These are phyloP conservation scores for Mucor saturninus DNA, from an alignment of 371 early-diverging fungal species.

Conservation along the genomic window DNA sequence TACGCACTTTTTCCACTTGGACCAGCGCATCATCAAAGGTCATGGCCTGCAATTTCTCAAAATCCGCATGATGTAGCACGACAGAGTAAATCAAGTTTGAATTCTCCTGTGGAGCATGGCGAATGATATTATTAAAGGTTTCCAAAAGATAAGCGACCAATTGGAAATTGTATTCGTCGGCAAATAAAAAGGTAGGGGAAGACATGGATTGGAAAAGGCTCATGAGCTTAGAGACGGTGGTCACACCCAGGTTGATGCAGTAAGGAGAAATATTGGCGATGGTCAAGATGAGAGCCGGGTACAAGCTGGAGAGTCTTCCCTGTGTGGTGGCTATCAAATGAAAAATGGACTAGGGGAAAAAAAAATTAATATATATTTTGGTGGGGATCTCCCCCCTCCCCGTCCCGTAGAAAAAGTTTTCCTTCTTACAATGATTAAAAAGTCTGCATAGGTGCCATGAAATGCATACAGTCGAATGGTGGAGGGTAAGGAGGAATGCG, in stretches of 20 bases:
- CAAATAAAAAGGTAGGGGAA: constrained; percentile 80
- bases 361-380: too few species aligned
- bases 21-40: constrained; percentile 64
- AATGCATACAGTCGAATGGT: constrained; percentile 74
- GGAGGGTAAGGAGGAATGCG: constrained; percentile 66
- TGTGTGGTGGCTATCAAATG: constrained; percentile 77
- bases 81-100: constrained; percentile 79
- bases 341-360: constrained; percentile 64
- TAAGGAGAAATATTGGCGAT: constrained; percentile 84
- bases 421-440: constrained; percentile 68
- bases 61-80: constrained; percentile 68
- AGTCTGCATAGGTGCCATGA: constrained; percentile 83
- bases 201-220: constrained; percentile 76
- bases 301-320: constrained; percentile 68
- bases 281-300: constrained; percentile 78
- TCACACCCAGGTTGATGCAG: constrained; percentile 72
- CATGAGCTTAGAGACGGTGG: constrained; percentile 76
- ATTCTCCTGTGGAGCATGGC: constrained; percentile 69
- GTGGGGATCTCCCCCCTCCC: too few species aligned
- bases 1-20: constrained; percentile 57
- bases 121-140: constrained; percentile 78
- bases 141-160: constrained; percentile 76
- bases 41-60: constrained; percentile 59
- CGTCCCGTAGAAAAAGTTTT: too few species aligned
- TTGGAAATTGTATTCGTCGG: constrained; percentile 77